Percentiles rank a stretch among this genome's conserved stretches.
These are phyloP conservation scores for Aureobasidium sp. DNA, from an alignment of 2,329 filamentous ascomycete species.

Conservation along the genomic window DNA sequence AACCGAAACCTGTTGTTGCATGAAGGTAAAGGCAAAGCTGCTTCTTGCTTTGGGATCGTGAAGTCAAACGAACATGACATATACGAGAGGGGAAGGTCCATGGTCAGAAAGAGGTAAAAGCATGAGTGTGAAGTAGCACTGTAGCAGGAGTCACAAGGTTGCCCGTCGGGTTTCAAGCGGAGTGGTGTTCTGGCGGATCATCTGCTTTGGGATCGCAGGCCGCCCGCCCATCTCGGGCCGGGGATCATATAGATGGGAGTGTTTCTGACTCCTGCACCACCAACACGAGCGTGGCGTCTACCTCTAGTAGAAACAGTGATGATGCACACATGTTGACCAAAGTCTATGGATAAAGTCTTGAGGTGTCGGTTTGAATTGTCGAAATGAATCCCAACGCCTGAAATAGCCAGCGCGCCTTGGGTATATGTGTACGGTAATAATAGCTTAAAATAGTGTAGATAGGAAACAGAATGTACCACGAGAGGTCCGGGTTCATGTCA, in stretches of 20 bases:
- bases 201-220: neutral
- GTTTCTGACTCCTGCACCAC: neutral
- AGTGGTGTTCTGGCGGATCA: neutral
- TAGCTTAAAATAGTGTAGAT: neutral
- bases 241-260: neutral
- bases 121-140: neutral
- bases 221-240: neutral
- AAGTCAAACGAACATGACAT: neutral
- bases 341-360: neutral
- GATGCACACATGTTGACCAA: neutral
- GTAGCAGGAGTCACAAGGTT: neutral
- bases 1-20: neutral
- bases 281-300: neutral
- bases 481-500: neutral
- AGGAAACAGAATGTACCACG: neutral
- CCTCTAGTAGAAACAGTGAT: neutral
- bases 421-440: constrained; percentile 3
- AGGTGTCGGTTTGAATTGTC: neutral
- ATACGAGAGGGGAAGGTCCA: too few relatives aligned
- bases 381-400: constrained; percentile 1
- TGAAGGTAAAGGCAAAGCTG: neutral
- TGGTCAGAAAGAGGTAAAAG: neutral
- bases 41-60: neutral
- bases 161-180: neutral
- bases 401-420: neutral